Base-by-base conservation (phyloP, 495 filamentous ascomycete genomes). In the Astrothelium macrocarpum region DNA sequence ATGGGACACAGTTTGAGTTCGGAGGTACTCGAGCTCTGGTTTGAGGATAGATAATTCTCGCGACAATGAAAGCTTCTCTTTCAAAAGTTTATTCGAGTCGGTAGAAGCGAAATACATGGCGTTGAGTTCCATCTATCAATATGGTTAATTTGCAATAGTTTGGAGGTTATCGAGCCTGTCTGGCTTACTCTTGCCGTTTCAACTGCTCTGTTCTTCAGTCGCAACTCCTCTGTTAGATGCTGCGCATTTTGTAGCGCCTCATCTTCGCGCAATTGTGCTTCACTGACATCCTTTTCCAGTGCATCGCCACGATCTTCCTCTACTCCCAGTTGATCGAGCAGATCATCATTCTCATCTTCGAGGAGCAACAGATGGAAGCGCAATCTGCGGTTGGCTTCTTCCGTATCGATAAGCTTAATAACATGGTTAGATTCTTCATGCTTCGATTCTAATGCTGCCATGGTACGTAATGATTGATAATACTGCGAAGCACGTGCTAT, bases 1-100 rank as follows among this genome's bases (percentile, higher is more conserved):
- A 45, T 89, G 79, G 28, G 84, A 82, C 18, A 80, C 75, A 26
- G 83, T 80, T 72, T 95, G 89, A 1, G 85, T 81, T 64, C 83
- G 81, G 14, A 95, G 78, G 69, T 90, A 86, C 60, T 95, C 90
- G 9, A 95, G 66, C 71, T 96, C 91, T 36, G 87, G 85, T 67
- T 87, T 88, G 53, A 93, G 68, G 28, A 78, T 75, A 28, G 85
- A 78, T 10, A 96, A 71, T 68, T 95, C 89, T 39, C 87, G 85
- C 23, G 83, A 78, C 23, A 97, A 78, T 1, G 83, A 80, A 11
- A 88, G 75, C 69, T 95, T 96, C 66, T 94, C 90, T 12, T 86
- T 81, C 58, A 92, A 77, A 4, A 91, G 59, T 59, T 87, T 88
- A 32, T 85, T 81, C 2, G 87, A 85, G 68, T 88, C 85, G 46